Percentiles rank a stretch among this genome's conserved stretches.
Conservation (phyloP, 345 rosid genomes). For the Brassica rapa region DNA sequence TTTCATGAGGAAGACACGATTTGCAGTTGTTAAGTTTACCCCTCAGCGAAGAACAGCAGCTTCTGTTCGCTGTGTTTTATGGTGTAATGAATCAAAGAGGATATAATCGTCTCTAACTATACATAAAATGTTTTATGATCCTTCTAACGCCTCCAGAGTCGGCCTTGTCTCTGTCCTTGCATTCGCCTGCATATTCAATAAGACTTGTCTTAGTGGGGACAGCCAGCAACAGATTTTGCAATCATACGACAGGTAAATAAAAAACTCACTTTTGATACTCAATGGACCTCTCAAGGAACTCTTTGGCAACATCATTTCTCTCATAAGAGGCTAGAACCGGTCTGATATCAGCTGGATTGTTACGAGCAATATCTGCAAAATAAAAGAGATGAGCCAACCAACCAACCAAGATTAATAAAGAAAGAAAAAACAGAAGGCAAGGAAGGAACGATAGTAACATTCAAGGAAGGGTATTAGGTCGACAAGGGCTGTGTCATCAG, state of each 20-base stretch:
- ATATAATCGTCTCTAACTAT: conserved; percentile 34
- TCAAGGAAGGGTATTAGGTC: conserved; percentile 99
- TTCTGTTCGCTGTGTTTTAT: conserved; percentile 22
- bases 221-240: conserved; percentile 7
- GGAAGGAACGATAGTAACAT: conserved; percentile 52
- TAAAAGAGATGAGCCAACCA: conserved; percentile 7
- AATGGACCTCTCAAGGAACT: conserved; percentile 84
- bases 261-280: conserved; percentile 71
- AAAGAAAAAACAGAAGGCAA: background rate
- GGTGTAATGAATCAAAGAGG: conserved; percentile 29
- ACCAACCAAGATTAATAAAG: background rate
- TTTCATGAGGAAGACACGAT: conserved; percentile 15
- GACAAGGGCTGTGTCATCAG: conserved; percentile 80
- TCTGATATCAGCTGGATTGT: conserved; percentile 82
- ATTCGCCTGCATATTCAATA: conserved; percentile 55
- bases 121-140: background rate
- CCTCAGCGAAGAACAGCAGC: conserved; percentile 29
- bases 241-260: background rate
- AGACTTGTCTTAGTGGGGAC: background rate
- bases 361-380: conserved; percentile 81
- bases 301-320: conserved; percentile 74
- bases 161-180: conserved; percentile 61
- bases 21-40: background rate
- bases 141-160: conserved; percentile 57
- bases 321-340: conserved; percentile 69